Evolutionary conservation across 1,284 basidiomycete genomes (phyloP).

Genomic region (Cryptococcus jaspeensis): DNA sequence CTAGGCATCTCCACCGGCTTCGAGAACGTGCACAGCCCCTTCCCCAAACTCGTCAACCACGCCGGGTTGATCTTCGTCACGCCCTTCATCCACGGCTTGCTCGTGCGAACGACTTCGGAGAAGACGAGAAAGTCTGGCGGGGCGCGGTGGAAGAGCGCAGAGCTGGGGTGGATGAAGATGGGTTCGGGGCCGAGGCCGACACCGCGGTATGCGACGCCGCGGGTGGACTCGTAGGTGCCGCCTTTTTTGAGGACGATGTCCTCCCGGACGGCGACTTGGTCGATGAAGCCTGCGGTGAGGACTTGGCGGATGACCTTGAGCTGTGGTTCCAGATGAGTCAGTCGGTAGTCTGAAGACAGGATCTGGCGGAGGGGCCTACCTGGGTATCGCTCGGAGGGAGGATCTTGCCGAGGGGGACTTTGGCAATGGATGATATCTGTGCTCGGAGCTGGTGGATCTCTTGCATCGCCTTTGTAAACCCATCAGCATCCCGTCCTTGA

Average conservation of each 20-base stretch:
- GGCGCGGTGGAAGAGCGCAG: constrained; percentile 64
- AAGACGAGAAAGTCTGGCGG: constrained; percentile 89
- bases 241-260: constrained; percentile 65
- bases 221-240: constrained; percentile 68
- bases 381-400: constrained; percentile 72
- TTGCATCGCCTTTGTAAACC: constrained; percentile 78
- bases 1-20: constrained; percentile 72
- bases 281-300: constrained; percentile 85
- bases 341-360: not conserved
- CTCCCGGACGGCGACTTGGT: constrained; percentile 91
- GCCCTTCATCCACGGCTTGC: constrained; percentile 77
- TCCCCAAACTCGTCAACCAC: constrained; percentile 82
- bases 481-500: not conserved
- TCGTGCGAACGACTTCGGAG: constrained; percentile 74
- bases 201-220: constrained; percentile 80
- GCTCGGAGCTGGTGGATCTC: constrained; percentile 96
- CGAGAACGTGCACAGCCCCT: constrained; percentile 79
- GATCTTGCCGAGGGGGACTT: constrained; percentile 62
- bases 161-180: constrained; percentile 90
- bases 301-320: constrained; percentile 89
- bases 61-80: constrained; percentile 81
- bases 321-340: constrained; percentile 51
- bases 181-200: constrained; percentile 74
- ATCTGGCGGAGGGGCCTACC: constrained; percentile 51
- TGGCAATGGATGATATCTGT: constrained; percentile 82